Evolutionary conservation across 1,284 basidiomycete genomes (phyloP).

Genomic region (Ceratobasidium sp.): DNA sequence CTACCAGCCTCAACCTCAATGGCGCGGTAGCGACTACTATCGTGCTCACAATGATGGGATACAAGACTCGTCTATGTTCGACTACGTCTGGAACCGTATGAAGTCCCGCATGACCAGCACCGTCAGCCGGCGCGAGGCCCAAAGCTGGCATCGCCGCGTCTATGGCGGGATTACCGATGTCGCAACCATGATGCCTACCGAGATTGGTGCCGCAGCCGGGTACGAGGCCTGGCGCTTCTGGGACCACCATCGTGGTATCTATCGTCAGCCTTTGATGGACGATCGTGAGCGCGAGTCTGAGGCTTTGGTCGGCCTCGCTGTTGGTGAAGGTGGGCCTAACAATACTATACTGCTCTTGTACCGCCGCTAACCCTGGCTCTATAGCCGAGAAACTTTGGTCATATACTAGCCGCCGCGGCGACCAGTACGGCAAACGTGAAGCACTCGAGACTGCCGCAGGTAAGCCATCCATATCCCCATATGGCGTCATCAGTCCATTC

Average conservation of each 20-base stretch:
- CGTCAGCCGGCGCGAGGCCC: slow-evolving; percentile 69
- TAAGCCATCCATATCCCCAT: slow-evolving; percentile 7
- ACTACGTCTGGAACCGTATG: slow-evolving; percentile 69
- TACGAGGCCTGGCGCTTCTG: slow-evolving; percentile 47
- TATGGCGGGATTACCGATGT: slow-evolving; percentile 67
- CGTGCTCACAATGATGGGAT: slow-evolving; percentile 66
- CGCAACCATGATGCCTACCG: slow-evolving; percentile 54
- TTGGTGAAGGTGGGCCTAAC: slow-evolving; percentile 49
- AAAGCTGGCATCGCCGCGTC: slow-evolving; percentile 70
- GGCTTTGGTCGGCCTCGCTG: slow-evolving; percentile 50
- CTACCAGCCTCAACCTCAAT: slow-evolving; percentile 72
- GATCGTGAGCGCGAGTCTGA: slow-evolving; percentile 50
- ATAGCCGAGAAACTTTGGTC: slow-evolving; percentile 59
- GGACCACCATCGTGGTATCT: slow-evolving; percentile 48
- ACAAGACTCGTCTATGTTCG: slow-evolving; percentile 62
- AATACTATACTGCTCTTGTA: slow-evolving; percentile 45
- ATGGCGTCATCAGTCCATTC: slow-evolving; percentile 48
- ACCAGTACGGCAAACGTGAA: slow-evolving; percentile 63
- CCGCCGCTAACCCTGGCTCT: slow-evolving; percentile 15
- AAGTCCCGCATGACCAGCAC: slow-evolving; percentile 62
- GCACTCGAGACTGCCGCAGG: slow-evolving; percentile 70
- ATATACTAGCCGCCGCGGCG: slow-evolving; percentile 61
- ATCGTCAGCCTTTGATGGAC: slow-evolving; percentile 46
- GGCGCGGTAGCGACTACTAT: slow-evolving; percentile 72
- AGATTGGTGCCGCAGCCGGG: slow-evolving; percentile 54